Base-by-base conservation (phyloP, 768 basidiomycete species). In the Pulveroboletus sp. region DNA sequence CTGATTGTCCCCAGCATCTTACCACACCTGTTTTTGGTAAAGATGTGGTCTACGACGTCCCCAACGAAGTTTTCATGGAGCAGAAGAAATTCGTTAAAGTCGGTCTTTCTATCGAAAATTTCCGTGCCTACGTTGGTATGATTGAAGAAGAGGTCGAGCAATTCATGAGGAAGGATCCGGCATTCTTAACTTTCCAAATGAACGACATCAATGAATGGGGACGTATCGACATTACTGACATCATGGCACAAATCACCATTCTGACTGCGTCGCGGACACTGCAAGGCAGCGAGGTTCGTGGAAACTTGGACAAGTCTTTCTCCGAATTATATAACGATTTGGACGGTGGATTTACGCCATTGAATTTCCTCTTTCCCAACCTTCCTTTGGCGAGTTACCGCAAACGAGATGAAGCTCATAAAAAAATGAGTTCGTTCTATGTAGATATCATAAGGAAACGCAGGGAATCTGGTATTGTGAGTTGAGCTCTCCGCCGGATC, bases 21-120 rank as follows among this genome's bases (percentile, higher is more conserved):
- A 95, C 93, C 1, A 94, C 88, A 1, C 95, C 95, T 5, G 85
- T 98, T 12, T 99, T 99, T 62, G 96, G 96, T 38, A 93, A 92
- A 63, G 94, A 91, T 40, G 96, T 99, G 39, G 94, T 97, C 11
- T 99, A 98, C 66, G 96, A 98, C 60, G 84, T 90, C 43, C 95
- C 96, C 27, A 98, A 98, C 68, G 89, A 94, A 40, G 72, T 89
- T 38, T 85, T 99, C 69, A 98, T 99, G 94, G 93, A 99, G 62
- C 96, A 99, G 68, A 99, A 99, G 78, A 89, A 87, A 65, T 97
- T 97, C 63, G 86, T 98, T 69, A 99, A 99, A 73, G 84, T 93
- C 53, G 94, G 96, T 20, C 81, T 99, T 19, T 89, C 93, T 11
- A 83, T 81, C 12, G 94, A 98, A 23, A 94, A 94, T 69, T 83